Conservation (phyloP, 768 basidiomycete species). For the Suillus luteus region DNA sequence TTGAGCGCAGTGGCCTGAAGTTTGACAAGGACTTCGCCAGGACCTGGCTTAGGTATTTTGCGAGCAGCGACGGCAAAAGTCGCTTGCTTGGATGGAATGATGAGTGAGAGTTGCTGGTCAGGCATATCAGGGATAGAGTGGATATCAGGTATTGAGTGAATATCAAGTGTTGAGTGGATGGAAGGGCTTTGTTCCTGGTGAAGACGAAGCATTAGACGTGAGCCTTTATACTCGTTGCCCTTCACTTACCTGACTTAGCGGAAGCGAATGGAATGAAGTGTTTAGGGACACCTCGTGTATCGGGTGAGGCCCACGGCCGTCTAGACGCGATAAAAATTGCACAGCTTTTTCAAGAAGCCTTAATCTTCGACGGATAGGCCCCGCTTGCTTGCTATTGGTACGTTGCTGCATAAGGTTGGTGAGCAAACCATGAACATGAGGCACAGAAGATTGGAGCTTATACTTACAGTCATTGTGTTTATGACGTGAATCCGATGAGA, state of each 20-base stretch:
- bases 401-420: background rate
- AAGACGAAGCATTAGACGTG: conserved; percentile 20
- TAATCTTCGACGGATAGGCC: conserved; percentile 4
- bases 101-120: conserved; percentile 29
- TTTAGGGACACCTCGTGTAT: conserved; percentile 29
- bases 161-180: conserved; percentile 9
- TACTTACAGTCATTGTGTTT: conserved; percentile 4
- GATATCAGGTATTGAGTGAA: background rate
- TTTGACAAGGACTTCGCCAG: conserved; percentile 50
- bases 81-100: conserved; percentile 36
- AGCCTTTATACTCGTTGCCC: conserved; percentile 32
- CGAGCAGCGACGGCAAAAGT: conserved; percentile 36
- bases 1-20: conserved; percentile 51
- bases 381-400: background rate
- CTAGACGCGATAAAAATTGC: conserved; percentile 9
- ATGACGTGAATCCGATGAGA: conserved; percentile 2
- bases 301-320: conserved; percentile 5
- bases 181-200: conserved; percentile 21
- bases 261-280: conserved; percentile 7
- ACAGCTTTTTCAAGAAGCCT: conserved; percentile 5
- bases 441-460: conserved; percentile 3
- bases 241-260: conserved; percentile 24
- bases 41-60: conserved; percentile 44
- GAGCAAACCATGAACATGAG: conserved; percentile 2
- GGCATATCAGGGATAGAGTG: conserved; percentile 21